A percentile compares a stretch with the other conserved stretches of the same genome.
Evolutionary conservation across 495 filamentous ascomycete genomes (phyloP).

Genomic region (Hapsidospora chrysogenum): DNA sequence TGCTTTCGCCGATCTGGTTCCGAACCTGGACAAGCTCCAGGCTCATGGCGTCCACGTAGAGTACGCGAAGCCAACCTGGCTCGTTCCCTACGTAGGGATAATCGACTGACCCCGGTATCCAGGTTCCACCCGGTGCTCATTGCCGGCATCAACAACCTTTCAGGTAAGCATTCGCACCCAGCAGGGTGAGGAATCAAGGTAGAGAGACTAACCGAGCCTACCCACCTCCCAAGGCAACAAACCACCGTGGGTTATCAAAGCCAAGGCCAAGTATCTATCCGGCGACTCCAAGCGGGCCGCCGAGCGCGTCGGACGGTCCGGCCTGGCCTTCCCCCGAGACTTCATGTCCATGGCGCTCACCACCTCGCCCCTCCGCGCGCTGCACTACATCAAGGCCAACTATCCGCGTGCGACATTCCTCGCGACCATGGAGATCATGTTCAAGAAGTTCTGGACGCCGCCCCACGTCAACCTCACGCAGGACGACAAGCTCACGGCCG

Average conservation of each 20-base stretch:
- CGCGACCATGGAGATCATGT: slow-evolving; percentile 13
- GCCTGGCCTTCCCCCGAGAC: slow-evolving; percentile 19
- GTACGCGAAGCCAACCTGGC: slow-evolving; percentile 17
- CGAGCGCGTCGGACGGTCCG: slow-evolving; percentile 27
- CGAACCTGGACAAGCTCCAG: slow-evolving; percentile 32
- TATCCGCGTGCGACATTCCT: slow-evolving; percentile 18
- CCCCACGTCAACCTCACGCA: slow-evolving; percentile 15
- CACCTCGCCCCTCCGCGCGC: slow-evolving; percentile 38
- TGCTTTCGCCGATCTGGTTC: slow-evolving; percentile 38
- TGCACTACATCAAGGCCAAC: slow-evolving; percentile 43
- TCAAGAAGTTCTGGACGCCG: slow-evolving; percentile 23
- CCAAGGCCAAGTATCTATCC: slow-evolving; percentile 40
- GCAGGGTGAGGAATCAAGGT: too few relatives aligned
- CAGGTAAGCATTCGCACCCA: slow-evolving; percentile 24
- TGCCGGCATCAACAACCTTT: slow-evolving; percentile 51
- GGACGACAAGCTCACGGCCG: slow-evolving; percentile 8
- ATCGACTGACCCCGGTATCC: background rate
- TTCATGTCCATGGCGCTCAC: slow-evolving; percentile 20
- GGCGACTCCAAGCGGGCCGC: slow-evolving; percentile 42
- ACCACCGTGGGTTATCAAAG: slow-evolving; percentile 53
- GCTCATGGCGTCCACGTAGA: slow-evolving; percentile 44
- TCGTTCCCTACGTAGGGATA: background rate
- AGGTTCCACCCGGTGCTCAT: slow-evolving; percentile 57
- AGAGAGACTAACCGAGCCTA: background rate
- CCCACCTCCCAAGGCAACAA: slow-evolving; percentile 37